A percentile compares a stretch with the other conserved stretches of the same genome.
phyloP scores from a whole-genome alignment of 192 early-diverging fungal species.

The Dimargaris cristalligena region DNA sequence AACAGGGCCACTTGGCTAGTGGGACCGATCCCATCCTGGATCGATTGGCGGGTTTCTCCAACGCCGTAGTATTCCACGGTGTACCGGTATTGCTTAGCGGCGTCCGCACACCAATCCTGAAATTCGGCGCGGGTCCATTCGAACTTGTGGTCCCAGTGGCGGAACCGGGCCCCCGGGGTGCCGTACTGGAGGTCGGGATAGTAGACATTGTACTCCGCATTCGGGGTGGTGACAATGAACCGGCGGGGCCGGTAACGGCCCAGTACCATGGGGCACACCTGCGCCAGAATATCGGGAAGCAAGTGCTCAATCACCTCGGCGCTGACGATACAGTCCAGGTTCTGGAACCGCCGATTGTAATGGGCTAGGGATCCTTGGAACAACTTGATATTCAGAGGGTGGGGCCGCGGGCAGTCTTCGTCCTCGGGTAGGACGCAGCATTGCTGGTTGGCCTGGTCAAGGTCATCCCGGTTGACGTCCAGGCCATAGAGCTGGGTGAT shows the following conservation, averaged over 20 bases:
- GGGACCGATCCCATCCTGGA: too few species aligned
- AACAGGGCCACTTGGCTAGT: too few species aligned
- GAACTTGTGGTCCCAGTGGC: slow-evolving; percentile 82
- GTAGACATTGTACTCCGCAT: slow-evolving; percentile 82
- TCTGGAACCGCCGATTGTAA: slow-evolving; percentile 9
- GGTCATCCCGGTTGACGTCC: slow-evolving; percentile 34
- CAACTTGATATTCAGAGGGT: slow-evolving; percentile 39
- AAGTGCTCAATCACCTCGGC: slow-evolving; percentile 81
- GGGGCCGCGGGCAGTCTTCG: slow-evolving; percentile 34
- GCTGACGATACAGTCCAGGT: slow-evolving; percentile 52
- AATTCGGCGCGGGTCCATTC: slow-evolving; percentile 91
- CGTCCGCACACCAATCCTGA: slow-evolving; percentile 42
- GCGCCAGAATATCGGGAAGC: slow-evolving; percentile 30
- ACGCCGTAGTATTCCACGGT: slow-evolving; percentile 42
- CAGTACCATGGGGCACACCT: slow-evolving; percentile 41
- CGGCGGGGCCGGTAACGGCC: slow-evolving; percentile 48
- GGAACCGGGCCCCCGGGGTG: slow-evolving; percentile 36
- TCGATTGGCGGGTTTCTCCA: slow-evolving; percentile 26
- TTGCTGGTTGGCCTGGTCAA: slow-evolving; percentile 24
- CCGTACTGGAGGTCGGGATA: slow-evolving; percentile 66
- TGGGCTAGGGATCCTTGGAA: slow-evolving; percentile 37
- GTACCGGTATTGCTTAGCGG: slow-evolving; percentile 48
- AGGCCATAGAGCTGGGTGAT: slow-evolving; percentile 50
- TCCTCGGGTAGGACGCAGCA: slow-evolving; percentile 49
- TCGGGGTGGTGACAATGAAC: slow-evolving; percentile 62